Base-by-base conservation (phyloP, 2,329 filamentous ascomycete species). In the Metarhizium rileyi region DNA sequence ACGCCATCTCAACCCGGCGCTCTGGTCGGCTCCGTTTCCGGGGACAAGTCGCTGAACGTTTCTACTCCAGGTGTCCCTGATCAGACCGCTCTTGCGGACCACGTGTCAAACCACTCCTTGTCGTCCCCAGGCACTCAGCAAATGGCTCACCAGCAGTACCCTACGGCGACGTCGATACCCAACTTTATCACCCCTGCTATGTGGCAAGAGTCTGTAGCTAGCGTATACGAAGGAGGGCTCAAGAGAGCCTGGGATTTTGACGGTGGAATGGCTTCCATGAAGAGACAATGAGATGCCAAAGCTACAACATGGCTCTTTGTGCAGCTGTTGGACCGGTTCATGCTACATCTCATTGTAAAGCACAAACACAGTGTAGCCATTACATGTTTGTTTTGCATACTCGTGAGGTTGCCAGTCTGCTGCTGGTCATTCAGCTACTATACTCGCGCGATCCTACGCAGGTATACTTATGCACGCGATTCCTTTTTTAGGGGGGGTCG, bases 191-290 rank as follows among this genome's bases (percentile, higher is more conserved):
- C 81, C 9, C 81, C 83, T 4, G 81, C 80, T 52, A 86, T 86
- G 83, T 86, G 83, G 83, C 82, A 84, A 61, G 80, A 86, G 60
- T 83, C 80, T 12, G 83, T 86, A 49, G 81, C 81, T 12, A 83
- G 78, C 56, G 81, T 84, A 5, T 84, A 84, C 62, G 80, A 84
- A 58, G 77, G 79, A 41, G 80, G 80, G 4, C 63, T 84, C 44
- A 84, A 84, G 64, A 70, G 81, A 45, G 63, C 70, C 43, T 84
- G 80, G 80, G 80, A 81, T 55, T 79, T 75, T 56, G 75, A 78
- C 49, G 57, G 58, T 28, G 38, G 45, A 23, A 57, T 58, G 45
- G 56, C 64, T 26, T 55, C 62, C 50, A 64, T 64, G 56, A 66
- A 66, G 47, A 62, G 60, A 48, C 63, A 56, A 26, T 59, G 22